Evolutionary conservation across 441 rosid genomes (phyloP).

Genomic region (Arabidopsis hybrid): DNA sequence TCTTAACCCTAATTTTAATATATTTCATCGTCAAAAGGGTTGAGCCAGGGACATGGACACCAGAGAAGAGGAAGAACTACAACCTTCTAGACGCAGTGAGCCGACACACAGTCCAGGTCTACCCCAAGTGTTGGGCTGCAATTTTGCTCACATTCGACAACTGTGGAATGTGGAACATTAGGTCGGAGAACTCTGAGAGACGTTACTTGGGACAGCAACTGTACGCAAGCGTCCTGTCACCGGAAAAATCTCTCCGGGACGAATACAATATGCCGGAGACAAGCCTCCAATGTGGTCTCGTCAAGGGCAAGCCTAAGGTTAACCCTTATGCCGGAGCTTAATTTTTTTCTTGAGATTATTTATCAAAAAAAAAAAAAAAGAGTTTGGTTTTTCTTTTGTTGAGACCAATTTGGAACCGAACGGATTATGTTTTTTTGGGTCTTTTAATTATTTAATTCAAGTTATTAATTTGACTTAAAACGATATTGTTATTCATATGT

Average conservation of each 20-base stretch:
- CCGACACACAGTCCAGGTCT: slow-evolving; percentile 77
- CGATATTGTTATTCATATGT: slow-evolving; percentile 23
- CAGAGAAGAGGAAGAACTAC: slow-evolving; percentile 72
- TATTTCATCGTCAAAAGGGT: slow-evolving; percentile 40
- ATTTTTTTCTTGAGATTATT: slow-evolving; percentile 3
- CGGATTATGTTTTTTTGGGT: slow-evolving; percentile 26
- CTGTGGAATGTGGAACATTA: slow-evolving; percentile 86
- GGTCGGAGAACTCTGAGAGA: slow-evolving; percentile 67
- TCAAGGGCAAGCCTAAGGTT: slow-evolving; percentile 54
- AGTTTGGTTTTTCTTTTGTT: slow-evolving; percentile 26
- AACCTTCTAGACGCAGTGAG: slow-evolving; percentile 80
- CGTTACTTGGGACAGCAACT: slow-evolving; percentile 75
- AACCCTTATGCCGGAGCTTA: slow-evolving; percentile 57
- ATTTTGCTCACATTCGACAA: slow-evolving; percentile 73
- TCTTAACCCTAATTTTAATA: background rate
- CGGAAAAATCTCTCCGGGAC: slow-evolving; percentile 63
- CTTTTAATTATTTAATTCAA: slow-evolving; percentile 31
- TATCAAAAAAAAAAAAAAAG: slow-evolving; percentile 2
- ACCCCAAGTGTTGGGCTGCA: slow-evolving; percentile 84
- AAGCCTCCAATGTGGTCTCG: slow-evolving; percentile 64
- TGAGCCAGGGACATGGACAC: slow-evolving; percentile 75
- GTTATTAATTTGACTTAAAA: slow-evolving; percentile 33
- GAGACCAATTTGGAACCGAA: slow-evolving; percentile 30
- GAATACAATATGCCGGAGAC: slow-evolving; percentile 75
- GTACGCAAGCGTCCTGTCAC: slow-evolving; percentile 65